Percentiles rank a stretch among this genome's conserved stretches.
Evolutionary conservation across 169 alveolate species (phyloP).

Genomic region (Cryptosporidium andersoni): DNA sequence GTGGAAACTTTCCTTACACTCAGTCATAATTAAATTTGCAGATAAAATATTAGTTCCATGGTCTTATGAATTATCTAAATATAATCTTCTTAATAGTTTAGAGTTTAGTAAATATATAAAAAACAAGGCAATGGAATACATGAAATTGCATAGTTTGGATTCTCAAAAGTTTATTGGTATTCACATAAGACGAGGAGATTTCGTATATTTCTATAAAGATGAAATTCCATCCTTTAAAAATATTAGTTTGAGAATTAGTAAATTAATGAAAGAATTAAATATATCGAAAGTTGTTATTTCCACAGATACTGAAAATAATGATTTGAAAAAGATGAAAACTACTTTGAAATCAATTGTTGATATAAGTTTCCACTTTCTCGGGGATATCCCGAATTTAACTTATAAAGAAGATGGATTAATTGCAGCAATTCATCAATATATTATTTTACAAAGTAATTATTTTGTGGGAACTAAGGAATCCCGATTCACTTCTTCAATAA

Average conservation of each 20-base stretch:
- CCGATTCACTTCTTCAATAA: constrained; percentile 38
- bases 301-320: constrained; percentile 27
- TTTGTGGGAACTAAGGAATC: constrained; percentile 67
- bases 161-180: constrained; percentile 18
- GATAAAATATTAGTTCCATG: constrained; percentile 63
- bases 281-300: constrained; percentile 21
- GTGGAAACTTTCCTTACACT: background rate
- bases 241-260: constrained; percentile 9
- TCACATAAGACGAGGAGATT: constrained; percentile 61
- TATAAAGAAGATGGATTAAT: constrained; percentile 48
- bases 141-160: constrained; percentile 17
- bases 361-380: background rate
- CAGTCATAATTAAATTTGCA: constrained; percentile 28
- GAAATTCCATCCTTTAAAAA: constrained; percentile 65
- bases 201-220: constrained; percentile 10
- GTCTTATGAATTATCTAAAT: constrained; percentile 49
- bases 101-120: constrained; percentile 9
- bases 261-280: constrained; percentile 21
- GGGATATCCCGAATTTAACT: background rate
- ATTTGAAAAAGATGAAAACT: constrained; percentile 1
- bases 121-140: constrained; percentile 9
- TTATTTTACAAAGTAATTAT: constrained; percentile 28
- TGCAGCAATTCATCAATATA: constrained; percentile 54
- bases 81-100: background rate
- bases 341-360: constrained; percentile 14